phyloP scores from a whole-genome alignment of 1,284 basidiomycete species.

The Xerocomus minutiporus region DNA sequence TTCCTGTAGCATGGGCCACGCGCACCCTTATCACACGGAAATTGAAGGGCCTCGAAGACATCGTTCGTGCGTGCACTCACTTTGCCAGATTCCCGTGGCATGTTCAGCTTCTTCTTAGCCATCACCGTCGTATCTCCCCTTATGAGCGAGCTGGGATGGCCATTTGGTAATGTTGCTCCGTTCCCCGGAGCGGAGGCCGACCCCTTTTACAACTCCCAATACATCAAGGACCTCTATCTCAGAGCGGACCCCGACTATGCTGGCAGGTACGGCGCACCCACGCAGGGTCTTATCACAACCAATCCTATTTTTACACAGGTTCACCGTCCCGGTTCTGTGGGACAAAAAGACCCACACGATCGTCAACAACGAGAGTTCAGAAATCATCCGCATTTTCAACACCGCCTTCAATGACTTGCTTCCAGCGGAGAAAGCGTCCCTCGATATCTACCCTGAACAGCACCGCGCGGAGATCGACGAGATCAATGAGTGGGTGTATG shows the following conservation, averaged over 20 bases:
- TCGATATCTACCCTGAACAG: conserved; percentile 78
- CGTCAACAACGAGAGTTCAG: conserved; percentile 93
- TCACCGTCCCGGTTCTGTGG: conserved; percentile 91
- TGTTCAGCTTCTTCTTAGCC: conserved; percentile 34
- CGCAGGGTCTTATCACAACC: background rate
- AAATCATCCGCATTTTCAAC: conserved; percentile 93
- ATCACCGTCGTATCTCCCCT: conserved; percentile 82
- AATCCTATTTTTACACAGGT: conserved; percentile 38
- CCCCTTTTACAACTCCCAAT: conserved; percentile 58
- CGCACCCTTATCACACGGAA: conserved; percentile 84
- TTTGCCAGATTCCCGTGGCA: background rate
- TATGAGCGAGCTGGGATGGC: conserved; percentile 84
- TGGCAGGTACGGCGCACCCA: conserved; percentile 46
- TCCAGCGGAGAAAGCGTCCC: conserved; percentile 57
- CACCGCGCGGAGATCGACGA: conserved; percentile 78
- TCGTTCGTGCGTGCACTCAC: conserved; percentile 59
- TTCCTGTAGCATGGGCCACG: conserved; percentile 80
- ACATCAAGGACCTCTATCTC: conserved; percentile 85
- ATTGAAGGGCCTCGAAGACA: conserved; percentile 86
- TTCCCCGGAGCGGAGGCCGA: conserved; percentile 74
- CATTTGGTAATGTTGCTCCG: conserved; percentile 69
- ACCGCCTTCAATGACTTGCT: conserved; percentile 74
- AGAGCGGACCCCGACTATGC: conserved; percentile 67
- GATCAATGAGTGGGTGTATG: conserved; percentile 86
- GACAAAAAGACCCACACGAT: conserved; percentile 88